Conservation (phyloP, 1,284 basidiomycete genomes). For the Ganoderma sinense region DNA sequence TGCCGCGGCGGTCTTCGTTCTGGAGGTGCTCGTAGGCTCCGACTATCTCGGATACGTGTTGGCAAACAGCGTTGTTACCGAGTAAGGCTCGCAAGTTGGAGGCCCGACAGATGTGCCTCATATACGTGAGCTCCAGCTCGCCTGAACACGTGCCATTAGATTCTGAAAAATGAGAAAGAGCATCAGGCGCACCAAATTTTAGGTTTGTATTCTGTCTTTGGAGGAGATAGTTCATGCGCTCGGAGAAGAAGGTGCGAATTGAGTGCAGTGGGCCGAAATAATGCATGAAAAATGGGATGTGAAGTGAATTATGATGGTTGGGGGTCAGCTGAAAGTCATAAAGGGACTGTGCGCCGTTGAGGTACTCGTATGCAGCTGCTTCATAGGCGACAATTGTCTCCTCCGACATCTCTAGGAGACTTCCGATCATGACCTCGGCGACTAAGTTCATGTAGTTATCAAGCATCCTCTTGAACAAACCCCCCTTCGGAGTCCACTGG, state of each 20-base stretch:
- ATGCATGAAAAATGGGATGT: conserved; percentile 40
- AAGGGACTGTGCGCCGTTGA: conserved; percentile 27
- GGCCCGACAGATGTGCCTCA: neutral
- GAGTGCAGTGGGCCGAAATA: conserved; percentile 46
- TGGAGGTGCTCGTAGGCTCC: neutral
- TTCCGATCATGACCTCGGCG: conserved; percentile 36
- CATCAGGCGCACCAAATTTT: conserved; percentile 13
- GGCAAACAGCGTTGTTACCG: neutral
- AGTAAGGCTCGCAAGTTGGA: neutral
- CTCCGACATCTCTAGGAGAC: conserved; percentile 33
- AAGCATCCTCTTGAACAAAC: conserved; percentile 30
- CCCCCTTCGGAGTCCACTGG: conserved; percentile 34
- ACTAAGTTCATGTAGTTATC: conserved; percentile 44
- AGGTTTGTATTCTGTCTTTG: conserved; percentile 43
- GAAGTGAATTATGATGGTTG: conserved; percentile 44
- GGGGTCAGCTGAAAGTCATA: conserved; percentile 39
- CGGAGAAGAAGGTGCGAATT: conserved; percentile 42
- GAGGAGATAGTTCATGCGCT: conserved; percentile 44
- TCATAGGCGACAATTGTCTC: conserved; percentile 35
- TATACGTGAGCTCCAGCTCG: neutral
- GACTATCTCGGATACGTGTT: neutral
- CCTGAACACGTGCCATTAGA: neutral
- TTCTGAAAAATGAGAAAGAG: neutral
- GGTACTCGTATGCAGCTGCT: conserved; percentile 33
- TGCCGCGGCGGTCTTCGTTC: neutral